Evolutionary conservation across 192 early-diverging fungal genomes (phyloP), one percentile per base, ranked within the genome.

Genomic region (Linnemannia zychae): DNA sequence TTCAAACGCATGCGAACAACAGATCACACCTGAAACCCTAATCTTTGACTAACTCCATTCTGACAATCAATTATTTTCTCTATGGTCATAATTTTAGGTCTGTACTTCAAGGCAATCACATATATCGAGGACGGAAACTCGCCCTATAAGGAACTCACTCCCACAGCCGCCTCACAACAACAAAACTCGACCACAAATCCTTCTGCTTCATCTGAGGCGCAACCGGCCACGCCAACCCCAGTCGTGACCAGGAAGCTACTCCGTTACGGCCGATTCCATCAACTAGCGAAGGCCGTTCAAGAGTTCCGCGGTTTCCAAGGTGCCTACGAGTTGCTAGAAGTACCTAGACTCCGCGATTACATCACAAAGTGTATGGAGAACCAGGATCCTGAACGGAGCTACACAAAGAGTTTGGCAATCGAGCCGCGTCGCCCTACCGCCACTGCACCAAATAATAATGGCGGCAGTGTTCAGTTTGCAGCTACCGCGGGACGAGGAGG

Each of bases 61-160:
- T 65, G 37, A 50, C 48, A 63, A 28, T 44, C 4, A 44, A 0
- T 7, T 34, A 24, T 48, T 6, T 40, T 12, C 65, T 60, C 4
- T 67, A 0, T 47, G 0, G 48, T 63, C n/a, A 22, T 74, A 9
- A n/a, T 20, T 40, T 22, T 73, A 76, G 82, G 83, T 0, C 57
- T 85, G 12, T 85, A 76, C 68, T 68, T 79, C 22, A 79, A 73
- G 9, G 70, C 57, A 17, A 79, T 85, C 53, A 50, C 83, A 36
- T 85, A 79, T 22, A 76, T 85, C 34, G 83, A 85, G 36, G 83
- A 85, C 36, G 83, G 83, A 48, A 85, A 85, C 70, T 85, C 83
- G 1, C 24, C 71, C 40, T 85, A 85, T 65, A 85, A 85, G 46
- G 83, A 85, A 40, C 22, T 71, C 31, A 24, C 72, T 9, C 34